phyloP scores from a whole-genome alignment of 305 asterid genomes.

The Fraxinus angustifolia region DNA sequence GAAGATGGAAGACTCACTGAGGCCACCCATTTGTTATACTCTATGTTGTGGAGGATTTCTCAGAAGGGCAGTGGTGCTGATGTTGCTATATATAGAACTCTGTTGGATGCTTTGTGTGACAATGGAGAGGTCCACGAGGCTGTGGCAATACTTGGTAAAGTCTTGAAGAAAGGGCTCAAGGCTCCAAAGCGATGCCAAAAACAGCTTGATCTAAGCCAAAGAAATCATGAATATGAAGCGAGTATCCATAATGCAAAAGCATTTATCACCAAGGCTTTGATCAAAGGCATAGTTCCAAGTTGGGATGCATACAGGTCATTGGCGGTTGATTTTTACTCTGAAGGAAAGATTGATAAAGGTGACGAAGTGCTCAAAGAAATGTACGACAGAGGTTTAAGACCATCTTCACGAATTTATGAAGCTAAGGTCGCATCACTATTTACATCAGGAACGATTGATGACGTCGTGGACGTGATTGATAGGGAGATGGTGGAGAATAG shows the following conservation, averaged over 20 bases:
- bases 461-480: slow-evolving; percentile 56
- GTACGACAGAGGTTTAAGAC: slow-evolving; percentile 50
- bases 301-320: slow-evolving; percentile 59
- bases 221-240: slow-evolving; percentile 29
- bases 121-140: slow-evolving; percentile 63
- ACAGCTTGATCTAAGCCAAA: slow-evolving; percentile 42
- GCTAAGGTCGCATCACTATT: slow-evolving; percentile 60
- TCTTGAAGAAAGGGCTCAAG: slow-evolving; percentile 64
- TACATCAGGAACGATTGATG: slow-evolving; percentile 40
- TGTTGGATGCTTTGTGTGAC: slow-evolving; percentile 66
- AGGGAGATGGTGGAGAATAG: slow-evolving; percentile 53
- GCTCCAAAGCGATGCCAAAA: slow-evolving; percentile 49
- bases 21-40: slow-evolving; percentile 74
- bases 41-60: slow-evolving; percentile 82
- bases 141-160: slow-evolving; percentile 46
- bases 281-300: slow-evolving; percentile 60
- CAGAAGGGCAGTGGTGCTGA: slow-evolving; percentile 77
- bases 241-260: slow-evolving; percentile 38
- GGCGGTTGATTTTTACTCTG: slow-evolving; percentile 64
- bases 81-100: slow-evolving; percentile 58
- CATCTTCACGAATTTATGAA: slow-evolving; percentile 52
- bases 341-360: slow-evolving; percentile 67
- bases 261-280: slow-evolving; percentile 62
- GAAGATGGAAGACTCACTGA: slow-evolving; percentile 59
- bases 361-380: slow-evolving; percentile 57